Percentiles rank a stretch among this genome's conserved stretches.
These are phyloP conservation scores for Cladosporium sp. DNA, from an alignment of 2,329 filamentous ascomycete species.

Conservation along the genomic window DNA sequence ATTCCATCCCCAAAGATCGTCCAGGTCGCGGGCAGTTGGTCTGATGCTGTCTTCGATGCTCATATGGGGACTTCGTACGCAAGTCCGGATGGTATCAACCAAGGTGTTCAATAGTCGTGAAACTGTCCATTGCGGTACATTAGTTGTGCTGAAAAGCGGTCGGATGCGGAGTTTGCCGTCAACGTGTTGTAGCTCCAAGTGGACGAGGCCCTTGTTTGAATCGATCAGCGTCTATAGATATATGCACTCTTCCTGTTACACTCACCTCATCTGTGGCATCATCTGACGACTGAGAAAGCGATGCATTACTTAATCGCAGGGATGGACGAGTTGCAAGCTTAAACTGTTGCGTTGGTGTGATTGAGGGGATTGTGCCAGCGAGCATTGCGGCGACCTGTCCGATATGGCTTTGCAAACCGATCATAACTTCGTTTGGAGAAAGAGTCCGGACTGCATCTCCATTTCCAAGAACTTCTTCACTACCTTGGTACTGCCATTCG, in stretches of 20 bases:
- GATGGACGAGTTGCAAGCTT: slow-evolving; percentile 6
- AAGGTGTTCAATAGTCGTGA: slow-evolving; percentile 22
- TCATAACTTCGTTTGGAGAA: slow-evolving; percentile 39
- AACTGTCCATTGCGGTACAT: slow-evolving; percentile 21
- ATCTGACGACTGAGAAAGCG: slow-evolving; percentile 6
- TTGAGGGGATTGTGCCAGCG: slow-evolving; percentile 20
- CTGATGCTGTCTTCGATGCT: slow-evolving; percentile 20
- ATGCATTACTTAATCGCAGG: slow-evolving; percentile 20
- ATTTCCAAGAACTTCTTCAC: slow-evolving; percentile 24
- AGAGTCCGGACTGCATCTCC: slow-evolving; percentile 29
- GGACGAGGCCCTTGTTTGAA: not conserved
- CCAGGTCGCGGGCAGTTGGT: slow-evolving; percentile 19
- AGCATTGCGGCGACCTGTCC: slow-evolving; percentile 35
- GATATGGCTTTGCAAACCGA: slow-evolving; percentile 38
- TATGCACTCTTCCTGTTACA: too few species aligned
- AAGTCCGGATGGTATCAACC: slow-evolving; percentile 19
- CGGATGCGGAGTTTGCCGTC: slow-evolving; percentile 14
- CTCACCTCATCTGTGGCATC: slow-evolving; percentile 18
- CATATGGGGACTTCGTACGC: slow-evolving; percentile 15
- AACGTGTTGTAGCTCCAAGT: not conserved
- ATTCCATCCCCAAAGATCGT: slow-evolving; percentile 27
- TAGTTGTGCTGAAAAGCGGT: slow-evolving; percentile 19
- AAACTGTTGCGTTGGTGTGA: slow-evolving; percentile 25
- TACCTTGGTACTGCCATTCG: slow-evolving; percentile 44
- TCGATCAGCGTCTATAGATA: not conserved